A percentile compares a stretch with the other conserved stretches of the same genome.
Conservation (phyloP, 1,284 basidiomycete genomes). For the Irpex sp. region DNA sequence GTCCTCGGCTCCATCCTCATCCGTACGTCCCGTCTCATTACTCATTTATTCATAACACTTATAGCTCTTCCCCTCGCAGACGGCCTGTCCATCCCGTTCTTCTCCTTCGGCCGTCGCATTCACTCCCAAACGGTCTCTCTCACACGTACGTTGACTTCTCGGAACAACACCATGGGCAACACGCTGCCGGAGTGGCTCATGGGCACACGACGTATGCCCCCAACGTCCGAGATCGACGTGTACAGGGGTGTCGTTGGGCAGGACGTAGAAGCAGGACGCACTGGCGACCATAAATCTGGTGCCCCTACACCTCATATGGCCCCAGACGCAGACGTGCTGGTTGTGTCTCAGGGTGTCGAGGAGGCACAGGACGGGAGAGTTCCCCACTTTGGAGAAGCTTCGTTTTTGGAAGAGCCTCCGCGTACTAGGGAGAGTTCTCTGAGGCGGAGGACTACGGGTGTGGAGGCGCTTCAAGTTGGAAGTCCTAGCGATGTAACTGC, state of each 20-base stretch:
- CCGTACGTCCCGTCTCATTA: constrained; percentile 43
- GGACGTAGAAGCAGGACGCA: constrained; percentile 12
- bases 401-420: not conserved
- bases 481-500: not conserved
- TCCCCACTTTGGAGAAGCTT: not conserved
- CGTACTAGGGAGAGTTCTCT: not conserved
- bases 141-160: constrained; percentile 28
- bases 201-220: constrained; percentile 31
- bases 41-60: not conserved
- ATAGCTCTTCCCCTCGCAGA: constrained; percentile 37
- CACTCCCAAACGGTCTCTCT: constrained; percentile 50
- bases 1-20: constrained; percentile 82
- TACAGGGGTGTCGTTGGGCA: constrained; percentile 8
- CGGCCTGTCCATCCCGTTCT: constrained; percentile 87
- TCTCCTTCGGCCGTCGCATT: constrained; percentile 68
- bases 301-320: not conserved
- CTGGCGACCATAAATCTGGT: not conserved
- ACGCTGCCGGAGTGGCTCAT: constrained; percentile 47
- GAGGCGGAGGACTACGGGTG: not conserved
- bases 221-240: too few relatives aligned
- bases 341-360: not conserved
- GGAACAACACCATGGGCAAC: constrained; percentile 13
- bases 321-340: not conserved
- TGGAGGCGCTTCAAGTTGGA: not conserved
- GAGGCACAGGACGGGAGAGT: not conserved